Conservation (phyloP, 2,329 filamentous ascomycete genomes). For the Epichloe sylvatica region DNA sequence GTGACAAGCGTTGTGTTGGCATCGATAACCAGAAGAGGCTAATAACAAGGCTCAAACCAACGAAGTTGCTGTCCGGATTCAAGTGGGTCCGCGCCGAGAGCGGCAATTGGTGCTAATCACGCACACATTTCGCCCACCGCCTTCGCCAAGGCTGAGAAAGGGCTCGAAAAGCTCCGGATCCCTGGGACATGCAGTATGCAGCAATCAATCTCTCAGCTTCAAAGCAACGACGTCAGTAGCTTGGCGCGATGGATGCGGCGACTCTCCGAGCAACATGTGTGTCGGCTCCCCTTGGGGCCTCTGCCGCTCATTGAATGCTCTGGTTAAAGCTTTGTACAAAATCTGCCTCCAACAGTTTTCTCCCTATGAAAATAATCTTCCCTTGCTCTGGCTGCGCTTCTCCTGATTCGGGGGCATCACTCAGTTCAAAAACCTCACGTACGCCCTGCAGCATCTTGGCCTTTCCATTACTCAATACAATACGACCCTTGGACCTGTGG, state of each 20-base stretch:
- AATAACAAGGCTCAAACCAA: slow-evolving; percentile 13
- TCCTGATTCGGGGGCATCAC: slow-evolving; percentile 39
- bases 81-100: slow-evolving; percentile 27
- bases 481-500: slow-evolving; percentile 72
- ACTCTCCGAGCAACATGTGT: not conserved
- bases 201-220: not conserved
- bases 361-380: slow-evolving; percentile 52
- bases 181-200: not conserved
- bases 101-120: slow-evolving; percentile 16
- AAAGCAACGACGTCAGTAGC: not conserved
- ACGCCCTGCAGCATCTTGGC: slow-evolving; percentile 81
- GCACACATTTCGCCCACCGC: not conserved
- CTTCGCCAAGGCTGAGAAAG: slow-evolving; percentile 11
- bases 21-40: slow-evolving; percentile 11
- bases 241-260: not conserved
- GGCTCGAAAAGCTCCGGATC: not conserved
- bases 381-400: slow-evolving; percentile 23
- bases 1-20: not conserved
- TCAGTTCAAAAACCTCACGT: slow-evolving; percentile 82
- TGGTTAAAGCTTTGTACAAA: slow-evolving; percentile 33
- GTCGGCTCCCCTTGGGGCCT: not conserved
- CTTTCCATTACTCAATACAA: slow-evolving; percentile 50
- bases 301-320: slow-evolving; percentile 11
- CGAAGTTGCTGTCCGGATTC: slow-evolving; percentile 19
- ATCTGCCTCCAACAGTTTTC: slow-evolving; percentile 35